Percentiles rank a stretch among this genome's conserved stretches.
Evolutionary conservation across 345 rosid species (phyloP).

Genomic region (Aethionema arabicum): DNA sequence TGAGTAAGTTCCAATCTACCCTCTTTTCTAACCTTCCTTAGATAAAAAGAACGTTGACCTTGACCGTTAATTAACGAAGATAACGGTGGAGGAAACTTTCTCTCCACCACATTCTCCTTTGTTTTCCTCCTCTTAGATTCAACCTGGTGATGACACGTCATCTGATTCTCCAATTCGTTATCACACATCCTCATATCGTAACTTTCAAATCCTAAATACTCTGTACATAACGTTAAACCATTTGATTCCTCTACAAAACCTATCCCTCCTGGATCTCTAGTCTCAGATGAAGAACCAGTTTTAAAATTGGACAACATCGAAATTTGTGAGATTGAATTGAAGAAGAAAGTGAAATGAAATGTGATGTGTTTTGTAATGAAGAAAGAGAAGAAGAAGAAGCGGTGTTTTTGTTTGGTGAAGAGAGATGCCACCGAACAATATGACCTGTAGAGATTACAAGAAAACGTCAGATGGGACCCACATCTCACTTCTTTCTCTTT

Average conservation of each 20-base stretch:
- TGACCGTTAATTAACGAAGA: constrained; percentile 57
- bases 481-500: constrained; percentile 11
- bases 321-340: constrained; percentile 30
- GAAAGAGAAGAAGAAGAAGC: constrained; percentile 7
- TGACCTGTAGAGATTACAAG: constrained; percentile 32
- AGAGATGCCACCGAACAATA: constrained; percentile 11
- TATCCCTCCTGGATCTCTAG: constrained; percentile 42
- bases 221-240: constrained; percentile 75
- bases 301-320: constrained; percentile 17
- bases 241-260: constrained; percentile 49
- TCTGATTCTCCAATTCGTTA: constrained; percentile 14
- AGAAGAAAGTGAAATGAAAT: constrained; percentile 1
- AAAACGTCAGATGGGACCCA: constrained; percentile 22
- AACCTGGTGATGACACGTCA: constrained; percentile 2
- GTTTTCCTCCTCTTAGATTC: constrained; percentile 25
- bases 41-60: constrained; percentile 61
- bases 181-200: constrained; percentile 53
- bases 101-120: constrained; percentile 33
- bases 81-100: constrained; percentile 57
- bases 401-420: constrained; percentile 25
- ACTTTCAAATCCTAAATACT: constrained; percentile 89
- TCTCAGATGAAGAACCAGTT: constrained; percentile 25
- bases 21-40: constrained; percentile 58
- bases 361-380: neutral
- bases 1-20: constrained; percentile 68